A percentile compares a stretch with the other conserved stretches of the same genome.
phyloP scores from a whole-genome alignment of 2,329 filamentous ascomycete species.

The Thielaviopsis ethacetica region DNA sequence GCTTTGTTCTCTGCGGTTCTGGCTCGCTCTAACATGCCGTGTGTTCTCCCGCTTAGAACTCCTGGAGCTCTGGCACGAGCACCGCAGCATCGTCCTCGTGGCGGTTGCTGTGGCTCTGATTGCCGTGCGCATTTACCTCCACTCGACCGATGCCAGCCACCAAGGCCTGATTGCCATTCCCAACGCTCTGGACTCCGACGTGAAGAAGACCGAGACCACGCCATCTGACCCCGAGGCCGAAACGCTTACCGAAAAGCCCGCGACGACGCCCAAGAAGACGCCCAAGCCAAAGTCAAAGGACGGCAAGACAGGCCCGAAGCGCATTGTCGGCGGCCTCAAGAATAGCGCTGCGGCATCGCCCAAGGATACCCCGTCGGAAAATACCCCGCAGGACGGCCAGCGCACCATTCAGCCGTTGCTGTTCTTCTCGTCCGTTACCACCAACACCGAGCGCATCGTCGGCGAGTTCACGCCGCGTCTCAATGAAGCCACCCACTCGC shows the following conservation, averaged over 20 bases:
- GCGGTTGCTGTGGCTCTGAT: constrained; percentile 23
- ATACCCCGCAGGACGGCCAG: constrained; percentile 16
- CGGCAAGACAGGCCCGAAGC: constrained; percentile 21
- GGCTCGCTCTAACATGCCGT: neutral
- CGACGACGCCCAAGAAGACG: constrained; percentile 15
- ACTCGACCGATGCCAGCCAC: constrained; percentile 19
- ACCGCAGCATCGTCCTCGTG: constrained; percentile 29
- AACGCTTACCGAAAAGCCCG: neutral
- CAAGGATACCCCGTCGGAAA: constrained; percentile 8
- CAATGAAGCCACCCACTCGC: constrained; percentile 31
- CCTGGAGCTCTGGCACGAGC: constrained; percentile 29
- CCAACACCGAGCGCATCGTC: constrained; percentile 61
- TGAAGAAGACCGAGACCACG: neutral
- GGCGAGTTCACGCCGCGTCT: constrained; percentile 44
- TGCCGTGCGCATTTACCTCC: constrained; percentile 26
- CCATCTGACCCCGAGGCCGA: constrained; percentile 3
- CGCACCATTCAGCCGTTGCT: constrained; percentile 53
- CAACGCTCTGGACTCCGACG: constrained; percentile 19
- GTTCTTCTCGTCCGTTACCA: constrained; percentile 83
- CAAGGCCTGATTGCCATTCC: constrained; percentile 23
- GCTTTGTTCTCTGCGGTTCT: neutral
- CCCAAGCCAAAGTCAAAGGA: constrained; percentile 15
- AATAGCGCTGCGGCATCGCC: constrained; percentile 14
- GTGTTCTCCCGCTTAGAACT: constrained; percentile 17
- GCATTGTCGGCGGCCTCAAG: constrained; percentile 30